A percentile compares a stretch with the other conserved stretches of the same genome.
phyloP scores from a whole-genome alignment of 768 basidiomycete genomes.

The Heimioporus sp. region DNA sequence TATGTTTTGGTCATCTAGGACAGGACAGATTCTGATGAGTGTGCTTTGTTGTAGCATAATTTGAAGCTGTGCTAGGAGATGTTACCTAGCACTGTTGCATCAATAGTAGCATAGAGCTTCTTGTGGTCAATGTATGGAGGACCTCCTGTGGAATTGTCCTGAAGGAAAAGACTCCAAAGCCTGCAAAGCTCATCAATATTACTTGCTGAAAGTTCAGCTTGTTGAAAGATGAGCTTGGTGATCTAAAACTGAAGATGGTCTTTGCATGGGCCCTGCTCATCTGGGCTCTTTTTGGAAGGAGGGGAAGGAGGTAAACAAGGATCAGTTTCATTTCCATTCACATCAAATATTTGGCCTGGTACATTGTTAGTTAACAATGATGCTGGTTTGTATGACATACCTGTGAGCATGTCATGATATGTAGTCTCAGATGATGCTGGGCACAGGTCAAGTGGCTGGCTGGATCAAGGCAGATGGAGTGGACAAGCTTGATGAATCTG shows the following conservation, averaged over 20 bases:
- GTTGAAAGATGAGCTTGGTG: neutral
- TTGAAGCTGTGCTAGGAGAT: constrained; percentile 34
- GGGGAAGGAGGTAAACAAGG: neutral
- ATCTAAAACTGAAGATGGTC: neutral
- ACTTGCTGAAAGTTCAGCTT: neutral
- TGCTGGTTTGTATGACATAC: neutral
- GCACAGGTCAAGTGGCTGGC: too few species aligned
- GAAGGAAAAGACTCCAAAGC: neutral
- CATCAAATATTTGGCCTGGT: neutral
- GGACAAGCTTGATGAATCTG: too few species aligned
- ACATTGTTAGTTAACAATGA: neutral
- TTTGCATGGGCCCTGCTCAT: neutral
- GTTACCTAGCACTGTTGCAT: constrained; percentile 18
- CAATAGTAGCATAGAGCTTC: constrained; percentile 24
- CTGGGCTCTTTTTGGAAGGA: neutral
- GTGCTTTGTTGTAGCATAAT: constrained; percentile 21
- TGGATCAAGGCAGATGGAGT: too few species aligned
- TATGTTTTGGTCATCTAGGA: constrained; percentile 27
- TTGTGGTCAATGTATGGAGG: constrained; percentile 3
- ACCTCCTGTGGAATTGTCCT: neutral
- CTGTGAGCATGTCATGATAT: neutral
- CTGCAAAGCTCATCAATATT: neutral
- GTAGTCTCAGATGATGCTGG: too few species aligned
- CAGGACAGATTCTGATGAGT: neutral
- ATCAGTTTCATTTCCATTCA: neutral